Evolutionary conservation across 345 rosid species (phyloP), one percentile per base, ranked within the genome.

Genomic region (Populus tremula): DNA sequence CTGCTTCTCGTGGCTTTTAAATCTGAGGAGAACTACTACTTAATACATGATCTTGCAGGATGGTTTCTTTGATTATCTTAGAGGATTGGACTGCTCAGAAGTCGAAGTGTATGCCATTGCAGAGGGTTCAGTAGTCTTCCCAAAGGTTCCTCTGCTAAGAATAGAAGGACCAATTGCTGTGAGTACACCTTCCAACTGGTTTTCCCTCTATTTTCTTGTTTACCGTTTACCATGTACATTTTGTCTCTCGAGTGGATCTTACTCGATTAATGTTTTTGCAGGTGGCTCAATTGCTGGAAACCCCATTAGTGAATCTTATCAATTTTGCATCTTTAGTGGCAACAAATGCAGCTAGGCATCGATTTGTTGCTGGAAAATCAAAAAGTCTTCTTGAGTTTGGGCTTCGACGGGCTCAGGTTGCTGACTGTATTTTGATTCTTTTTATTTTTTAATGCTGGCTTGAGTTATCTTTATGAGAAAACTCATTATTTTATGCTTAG

Each of bases 151-250:
- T 79, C 84, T 96, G 65, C 79, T 94, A 77, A 86, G 98, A 83
- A 87, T 96, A 59, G 97, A 92, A 89, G 99, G 99, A 38, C 98
- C 99, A 41, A 80, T 92, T 73, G 97, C 94, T 84, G 99, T 94
- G 78, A 90, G 99, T 91, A 79, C 12, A 41, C 43, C 54, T 49
- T 63, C 65, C 80, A 76, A 66, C 73, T 70, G 23, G 50, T 33
- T 49, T 78, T 50, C 53, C 50, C 49, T 74, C 56, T 16, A 7
- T 36, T 2, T 56, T 36, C 20, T 45, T 36, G 74, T n/a, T 59
- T 35, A 13, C 14, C 5, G 73, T 59, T 38, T 73, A 38, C 33
- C 38, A 11, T 73, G 27, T 21, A 38, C 9, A 41, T 39, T 23
- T 14, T n/a, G n/a, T 27, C 2, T 10, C 39, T 75, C 74, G 49